Evolutionary conservation across 2,329 filamentous ascomycete genomes (phyloP), one percentile per base, ranked within the genome.

Genomic region (Didymella arachidicola): DNA sequence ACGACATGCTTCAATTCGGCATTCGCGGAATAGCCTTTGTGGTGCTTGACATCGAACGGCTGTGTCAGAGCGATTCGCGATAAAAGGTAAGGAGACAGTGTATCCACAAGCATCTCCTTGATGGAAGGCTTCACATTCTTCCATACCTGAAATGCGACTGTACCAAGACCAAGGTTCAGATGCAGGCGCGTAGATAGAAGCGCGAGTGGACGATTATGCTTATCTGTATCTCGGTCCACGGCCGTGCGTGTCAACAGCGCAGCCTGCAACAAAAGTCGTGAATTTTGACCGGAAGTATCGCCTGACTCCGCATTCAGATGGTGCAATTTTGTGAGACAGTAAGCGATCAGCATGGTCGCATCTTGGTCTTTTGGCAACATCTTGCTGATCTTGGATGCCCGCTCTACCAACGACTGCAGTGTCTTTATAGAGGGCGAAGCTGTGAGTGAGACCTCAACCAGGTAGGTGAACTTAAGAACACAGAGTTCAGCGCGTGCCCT

Each of bases 41-140:
- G 59, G n/a, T 70, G 66, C 38, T 59, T 66, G 11, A 64, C 65
- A 41, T 73, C 72, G 49, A 74, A 76, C 8, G 73, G 74, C 57
- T 76, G 73, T 7, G 66, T 70, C 18, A 70, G 52, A 16, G 74
- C 74, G 26, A 76, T 75, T 2, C 70, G 68, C 10, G 69, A 67
- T 12, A 77, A 61, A 1, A 75, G 57, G 19, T 66, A 63, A 32
- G 72, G 70, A 8, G 74, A 72, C 14, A 73, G 26, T 3, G 69
- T 76, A 41, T 76, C 72, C 11, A 73, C 47, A 3, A 77, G 63
- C 66, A 77, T 74, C 44, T 76, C 73, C 53, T 77, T 77, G 30
- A 71, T 66, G 36, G 41, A 43, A 18, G 41, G 41, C 41, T 67
- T 69, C 2, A 64, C 65, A 34, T 69, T 53, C 16, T 51, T 54